Evolutionary conservation across 202 grass and related monocot species (phyloP), one percentile per base, ranked within the genome.

Genomic region (Brachypodium distachyon): DNA sequence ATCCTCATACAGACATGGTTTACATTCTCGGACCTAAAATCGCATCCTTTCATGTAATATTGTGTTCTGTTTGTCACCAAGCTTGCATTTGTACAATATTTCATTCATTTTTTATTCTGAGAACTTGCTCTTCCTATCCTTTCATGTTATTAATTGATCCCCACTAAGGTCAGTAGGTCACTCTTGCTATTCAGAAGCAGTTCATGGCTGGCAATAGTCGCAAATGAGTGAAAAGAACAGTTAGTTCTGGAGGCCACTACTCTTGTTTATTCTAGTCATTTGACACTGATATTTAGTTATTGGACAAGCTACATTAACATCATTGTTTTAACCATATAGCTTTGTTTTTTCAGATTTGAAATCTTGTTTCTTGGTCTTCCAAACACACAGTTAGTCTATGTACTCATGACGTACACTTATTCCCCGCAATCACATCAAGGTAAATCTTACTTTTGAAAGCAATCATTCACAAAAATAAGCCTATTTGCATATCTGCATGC

Each of bases 311-410:
- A 69, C 4, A 3, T 18, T 28, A 67, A 43, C 19, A 68, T 11
- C 53, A 54, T 21, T 7, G 29, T 85, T 58, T 42, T 58, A 13
- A 63, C 5, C 41, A 44, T 52, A 14, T 26, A 78, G 2, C n/a
- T 62, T 63, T 78, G 34, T 38, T 23, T 58, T 32, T 78, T 61
- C 46, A 72, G 74, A 52, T 72, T 52, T 13, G 25, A 59, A 59
- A 72, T 71, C 34, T 33, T 18, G 7, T 40, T 56, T 63, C 40
- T 78, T 51, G 62, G 43, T 48, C 21, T 57, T 38, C 10, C 37
- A 48, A 65, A 78, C 40, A 71, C 46, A 4, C 5, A 57, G 55
- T 21, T 55, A 60, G 31, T 44, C 12, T 85, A 61, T 78, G n/a
- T 38, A 69, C 40, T 69, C 39, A 59, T 49, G 12, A 12, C 18